Base-by-base conservation (phyloP, 208 protist genomes). In the Wallacemonas rigidus region DNA sequence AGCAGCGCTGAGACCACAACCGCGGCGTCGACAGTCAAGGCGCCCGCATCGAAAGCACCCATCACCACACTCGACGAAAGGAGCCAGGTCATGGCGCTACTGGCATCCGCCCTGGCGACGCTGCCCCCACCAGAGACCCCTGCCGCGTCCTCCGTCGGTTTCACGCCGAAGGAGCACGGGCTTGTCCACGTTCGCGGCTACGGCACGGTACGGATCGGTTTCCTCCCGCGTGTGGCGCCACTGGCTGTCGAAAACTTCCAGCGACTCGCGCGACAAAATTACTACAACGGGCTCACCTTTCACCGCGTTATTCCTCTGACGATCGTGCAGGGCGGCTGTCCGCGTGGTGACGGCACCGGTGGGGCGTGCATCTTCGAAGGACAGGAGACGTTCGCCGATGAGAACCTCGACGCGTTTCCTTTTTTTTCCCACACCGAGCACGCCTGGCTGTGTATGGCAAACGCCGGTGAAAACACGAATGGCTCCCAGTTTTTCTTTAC, bases 241-340 rank as follows among this genome's bases (percentile, higher is more conserved):
- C 96, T 98, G 41, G 96, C 98, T 2, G 91, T 98, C 1, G 92
- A 98, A 61, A 99, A 99, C 91, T 99, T 99, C 85, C 79, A 84
- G 51, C 86, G 81, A 12, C 93, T 98, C 44, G 69, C 84, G 2
- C 61, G 74, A 15, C 89, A 89, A 69, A 86, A 79, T 3, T 99
- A 98, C 80, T 99, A 99, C 83, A 88, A 98, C 72, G 83, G 80
- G 60, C 60, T 97, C 11, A 92, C 93, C 55, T 99, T 99, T 80
- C 98, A 99, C 83, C 90, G 98, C 17, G 90, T 98, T 2, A 95
- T 99, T 72, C 87, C 94, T 44, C 82, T 79, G 3, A 98, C 98
- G 51, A 98, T 99, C 83, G 88, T 98, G 45, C 97, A 98, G 75
- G 97, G 95, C 41, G 97, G 97, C 38, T 97, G 98, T 70, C 95